Evolutionary conservation across 208 protist genomes (phyloP).

Genomic region (Histomonas meleagridis): DNA sequence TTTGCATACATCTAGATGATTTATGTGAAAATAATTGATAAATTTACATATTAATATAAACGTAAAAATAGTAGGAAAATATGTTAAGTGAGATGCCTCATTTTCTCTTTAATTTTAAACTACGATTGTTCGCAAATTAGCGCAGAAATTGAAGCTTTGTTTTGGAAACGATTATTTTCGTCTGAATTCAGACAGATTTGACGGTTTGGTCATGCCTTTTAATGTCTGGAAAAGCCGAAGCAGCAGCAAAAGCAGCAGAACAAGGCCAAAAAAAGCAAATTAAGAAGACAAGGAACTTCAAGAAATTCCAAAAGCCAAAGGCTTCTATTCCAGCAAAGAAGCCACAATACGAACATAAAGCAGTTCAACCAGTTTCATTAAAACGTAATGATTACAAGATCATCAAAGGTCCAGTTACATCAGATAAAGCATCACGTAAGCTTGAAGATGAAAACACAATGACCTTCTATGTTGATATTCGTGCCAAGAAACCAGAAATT

Average conservation of each 20-base stretch:
- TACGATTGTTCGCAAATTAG: too few species aligned
- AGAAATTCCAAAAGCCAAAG: background rate
- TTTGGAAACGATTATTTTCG: too few species aligned
- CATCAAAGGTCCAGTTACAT: slow-evolving; percentile 1
- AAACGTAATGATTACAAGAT: slow-evolving; percentile 22
- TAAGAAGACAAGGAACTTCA: background rate
- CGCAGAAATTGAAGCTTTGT: too few species aligned
- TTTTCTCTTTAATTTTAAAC: too few species aligned
- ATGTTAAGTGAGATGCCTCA: too few species aligned
- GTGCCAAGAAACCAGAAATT: slow-evolving; percentile 18
- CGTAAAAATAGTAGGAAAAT: too few species aligned
- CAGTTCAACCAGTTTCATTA: background rate
- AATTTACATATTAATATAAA: too few species aligned
- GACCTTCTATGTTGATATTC: background rate
- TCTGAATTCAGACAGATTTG: too few species aligned
- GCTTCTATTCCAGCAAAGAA: background rate
- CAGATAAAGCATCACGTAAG: background rate
- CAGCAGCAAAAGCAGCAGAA: background rate
- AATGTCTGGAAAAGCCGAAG: slow-evolving; percentile 28
- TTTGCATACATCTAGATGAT: too few species aligned
- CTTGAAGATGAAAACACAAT: slow-evolving; percentile 33
- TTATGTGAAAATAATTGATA: too few species aligned
- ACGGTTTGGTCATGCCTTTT: slow-evolving; percentile 4
- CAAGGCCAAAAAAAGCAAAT: background rate
- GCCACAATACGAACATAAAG: background rate